A percentile compares a stretch with the other conserved stretches of the same genome.
These are phyloP conservation scores for Leishmania mexicana DNA, from an alignment of 208 protist genomes.

Conservation along the genomic window DNA sequence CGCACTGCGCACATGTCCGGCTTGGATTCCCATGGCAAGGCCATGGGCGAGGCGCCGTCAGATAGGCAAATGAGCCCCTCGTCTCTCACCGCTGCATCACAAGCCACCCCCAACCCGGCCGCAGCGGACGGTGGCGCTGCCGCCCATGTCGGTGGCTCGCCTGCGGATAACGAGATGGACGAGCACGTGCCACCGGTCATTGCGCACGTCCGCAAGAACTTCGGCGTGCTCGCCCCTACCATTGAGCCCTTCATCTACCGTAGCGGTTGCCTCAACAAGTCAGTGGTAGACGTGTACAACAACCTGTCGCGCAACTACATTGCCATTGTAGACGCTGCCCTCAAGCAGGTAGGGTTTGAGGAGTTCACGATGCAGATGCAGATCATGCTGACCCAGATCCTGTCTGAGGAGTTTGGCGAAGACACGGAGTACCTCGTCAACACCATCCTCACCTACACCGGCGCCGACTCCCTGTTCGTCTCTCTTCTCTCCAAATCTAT, in stretches of 20 bases:
- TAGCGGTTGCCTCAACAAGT: slow-evolving; percentile 47
- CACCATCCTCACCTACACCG: slow-evolving; percentile 34
- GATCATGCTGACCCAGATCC: slow-evolving; percentile 40
- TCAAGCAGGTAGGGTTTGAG: slow-evolving; percentile 31
- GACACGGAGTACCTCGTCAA: slow-evolving; percentile 40
- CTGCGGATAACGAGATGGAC: slow-evolving; percentile 12
- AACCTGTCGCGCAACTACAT: slow-evolving; percentile 35
- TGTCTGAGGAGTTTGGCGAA: slow-evolving; percentile 34
- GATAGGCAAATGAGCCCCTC: slow-evolving; percentile 25
- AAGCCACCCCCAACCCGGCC: neutral
- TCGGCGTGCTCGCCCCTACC: slow-evolving; percentile 50
- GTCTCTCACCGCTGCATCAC: slow-evolving; percentile 5
- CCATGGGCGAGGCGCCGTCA: slow-evolving; percentile 5
- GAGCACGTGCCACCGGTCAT: slow-evolving; percentile 45
- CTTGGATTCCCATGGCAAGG: slow-evolving; percentile 14
- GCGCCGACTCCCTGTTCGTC: slow-evolving; percentile 46
- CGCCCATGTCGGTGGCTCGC: neutral
- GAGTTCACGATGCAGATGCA: slow-evolving; percentile 44
- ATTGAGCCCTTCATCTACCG: slow-evolving; percentile 68
- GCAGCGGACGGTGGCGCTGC: slow-evolving; percentile 1
- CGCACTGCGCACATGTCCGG: slow-evolving; percentile 10
- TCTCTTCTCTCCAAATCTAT: slow-evolving; percentile 42
- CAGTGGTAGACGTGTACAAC: slow-evolving; percentile 55
- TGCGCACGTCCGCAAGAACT: slow-evolving; percentile 62
- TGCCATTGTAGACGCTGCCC: slow-evolving; percentile 31